Base-by-base conservation (phyloP, 495 filamentous ascomycete species). In the Penicillium coffeae region DNA sequence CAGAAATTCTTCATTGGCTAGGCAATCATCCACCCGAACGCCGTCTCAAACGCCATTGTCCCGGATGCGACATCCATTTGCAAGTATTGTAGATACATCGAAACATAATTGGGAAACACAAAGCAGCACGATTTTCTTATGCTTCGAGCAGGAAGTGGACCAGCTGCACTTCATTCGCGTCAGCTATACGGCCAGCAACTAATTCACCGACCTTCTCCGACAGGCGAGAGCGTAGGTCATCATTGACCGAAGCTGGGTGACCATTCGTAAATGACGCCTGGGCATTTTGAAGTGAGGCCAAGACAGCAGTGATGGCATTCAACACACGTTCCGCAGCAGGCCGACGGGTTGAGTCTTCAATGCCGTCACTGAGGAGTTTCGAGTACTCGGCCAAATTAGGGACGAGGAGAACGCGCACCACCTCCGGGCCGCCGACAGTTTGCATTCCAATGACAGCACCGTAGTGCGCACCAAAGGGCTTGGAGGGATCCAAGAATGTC, bases 371-470 rank as follows among this genome's bases (percentile, higher is more conserved):
- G 13, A 89, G 73, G 12, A 96, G 70, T 0, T 73, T 75, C 45
- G 93, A 87, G 57, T 91, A 95, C 3, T 84, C 71, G 50, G 78
- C 84, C 12, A 96, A 68, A 58, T 92, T 94, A 5, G 87, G 88
- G 6, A 97, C 58, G 12, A 97, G 76, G 14, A 96, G 74, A 22
- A 85, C 76, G 5, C 86, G 82, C n/a, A 96, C 80, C 13, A 85
- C 83, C 47, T 93, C 89, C 1, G 79, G 54, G 0, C 90, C 90
- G 10, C 89, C 89, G 16, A 92, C 82, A 0, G 80, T 77, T 0
- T 80, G 74, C 9, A 98, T 72, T 3, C 89, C 90, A 33, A 81
- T 77, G 33, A 98, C 78, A 8, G 91, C 88, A 41, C 93, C 93
- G 60, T 89, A 97, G 57, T 93, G 88, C 3, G 89, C 84, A 14